Evolutionary conservation across 331 rosid genomes (phyloP).

Genomic region (Arachis monticola): DNA sequence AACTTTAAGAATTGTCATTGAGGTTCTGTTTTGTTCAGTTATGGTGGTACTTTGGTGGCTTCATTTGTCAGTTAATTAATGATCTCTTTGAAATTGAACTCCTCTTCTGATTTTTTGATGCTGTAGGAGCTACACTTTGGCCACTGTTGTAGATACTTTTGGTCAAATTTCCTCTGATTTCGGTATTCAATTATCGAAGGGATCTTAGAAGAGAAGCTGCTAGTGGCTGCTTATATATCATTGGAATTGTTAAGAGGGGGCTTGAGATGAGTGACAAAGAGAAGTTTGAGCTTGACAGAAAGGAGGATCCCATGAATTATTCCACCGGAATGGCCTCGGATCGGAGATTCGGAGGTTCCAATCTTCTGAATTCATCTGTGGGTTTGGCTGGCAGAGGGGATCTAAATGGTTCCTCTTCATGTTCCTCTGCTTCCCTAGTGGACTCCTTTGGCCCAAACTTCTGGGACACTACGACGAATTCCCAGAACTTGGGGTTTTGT

Average conservation of each 20-base stretch:
- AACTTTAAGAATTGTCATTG: conserved; percentile 26
- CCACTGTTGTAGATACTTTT: conserved; percentile 35
- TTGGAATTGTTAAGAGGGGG: conserved; percentile 31
- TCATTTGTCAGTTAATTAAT: neutral
- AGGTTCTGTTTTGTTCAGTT: neutral
- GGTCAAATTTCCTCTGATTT: conserved; percentile 31
- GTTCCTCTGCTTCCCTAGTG: conserved; percentile 73
- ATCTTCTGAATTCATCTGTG: conserved; percentile 55
- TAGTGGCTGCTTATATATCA: conserved; percentile 46
- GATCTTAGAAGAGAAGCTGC: conserved; percentile 25
- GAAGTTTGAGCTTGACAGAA: conserved; percentile 65
- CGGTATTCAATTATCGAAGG: conserved; percentile 21
- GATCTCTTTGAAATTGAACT: conserved; percentile 27
- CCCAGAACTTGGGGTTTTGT: conserved; percentile 70
- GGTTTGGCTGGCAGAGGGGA: conserved; percentile 70
- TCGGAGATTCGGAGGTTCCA: conserved; percentile 72
- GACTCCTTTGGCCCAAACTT: conserved; percentile 63
- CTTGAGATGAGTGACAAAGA: conserved; percentile 76
- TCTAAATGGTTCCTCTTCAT: conserved; percentile 64
- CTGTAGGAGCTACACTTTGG: conserved; percentile 31
- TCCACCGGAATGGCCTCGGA: conserved; percentile 62
- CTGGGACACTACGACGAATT: conserved; percentile 66
- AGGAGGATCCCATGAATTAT: conserved; percentile 63
- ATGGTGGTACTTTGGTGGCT: conserved; percentile 1
- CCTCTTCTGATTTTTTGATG: conserved; percentile 26